Conservation (phyloP, 2,329 filamentous ascomycete genomes). For the Pseudovirgaria hyperparasitica region DNA sequence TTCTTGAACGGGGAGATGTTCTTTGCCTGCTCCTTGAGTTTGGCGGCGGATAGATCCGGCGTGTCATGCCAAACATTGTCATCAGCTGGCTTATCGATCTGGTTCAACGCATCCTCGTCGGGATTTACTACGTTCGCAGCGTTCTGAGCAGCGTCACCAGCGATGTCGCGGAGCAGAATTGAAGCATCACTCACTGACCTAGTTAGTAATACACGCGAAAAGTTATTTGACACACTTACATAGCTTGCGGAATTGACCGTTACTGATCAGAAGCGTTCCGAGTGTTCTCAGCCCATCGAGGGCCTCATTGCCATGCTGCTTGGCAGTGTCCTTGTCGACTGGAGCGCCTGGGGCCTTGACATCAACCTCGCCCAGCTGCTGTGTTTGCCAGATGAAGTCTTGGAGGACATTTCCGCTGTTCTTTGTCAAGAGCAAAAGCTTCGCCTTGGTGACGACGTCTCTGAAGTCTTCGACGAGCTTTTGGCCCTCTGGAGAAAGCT, state of each 20-base stretch:
- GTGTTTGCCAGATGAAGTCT: slow-evolving; percentile 93
- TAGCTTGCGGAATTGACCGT: slow-evolving; percentile 90
- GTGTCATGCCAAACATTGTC: slow-evolving; percentile 92
- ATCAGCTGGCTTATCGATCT: slow-evolving; percentile 72
- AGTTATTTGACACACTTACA: slow-evolving; percentile 39
- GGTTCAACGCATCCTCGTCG: slow-evolving; percentile 58
- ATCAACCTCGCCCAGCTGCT: slow-evolving; percentile 54
- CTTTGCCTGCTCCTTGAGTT: slow-evolving; percentile 56
- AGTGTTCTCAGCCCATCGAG: slow-evolving; percentile 77
- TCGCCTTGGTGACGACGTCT: slow-evolving; percentile 71
- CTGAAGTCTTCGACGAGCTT: slow-evolving; percentile 64
- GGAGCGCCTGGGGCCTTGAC: slow-evolving; percentile 52
- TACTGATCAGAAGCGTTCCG: slow-evolving; percentile 81
- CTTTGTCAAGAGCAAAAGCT: slow-evolving; percentile 77
- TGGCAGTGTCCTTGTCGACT: slow-evolving; percentile 61
- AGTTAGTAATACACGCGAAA: slow-evolving; percentile 8
- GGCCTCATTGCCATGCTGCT: slow-evolving; percentile 73
- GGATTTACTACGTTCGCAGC: slow-evolving; percentile 66
- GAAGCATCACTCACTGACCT: slow-evolving; percentile 59
- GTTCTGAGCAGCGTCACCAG: slow-evolving; percentile 74
- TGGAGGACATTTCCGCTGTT: slow-evolving; percentile 91
- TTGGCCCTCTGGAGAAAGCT: slow-evolving; percentile 73
- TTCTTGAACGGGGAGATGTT: slow-evolving; percentile 39
- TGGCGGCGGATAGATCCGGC: slow-evolving; percentile 60
- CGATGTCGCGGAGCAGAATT: slow-evolving; percentile 76